A percentile compares a stretch with the other conserved stretches of the same genome.
phyloP scores from a whole-genome alignment of 2,329 filamentous ascomycete species.

The Arthroderma sp. region DNA sequence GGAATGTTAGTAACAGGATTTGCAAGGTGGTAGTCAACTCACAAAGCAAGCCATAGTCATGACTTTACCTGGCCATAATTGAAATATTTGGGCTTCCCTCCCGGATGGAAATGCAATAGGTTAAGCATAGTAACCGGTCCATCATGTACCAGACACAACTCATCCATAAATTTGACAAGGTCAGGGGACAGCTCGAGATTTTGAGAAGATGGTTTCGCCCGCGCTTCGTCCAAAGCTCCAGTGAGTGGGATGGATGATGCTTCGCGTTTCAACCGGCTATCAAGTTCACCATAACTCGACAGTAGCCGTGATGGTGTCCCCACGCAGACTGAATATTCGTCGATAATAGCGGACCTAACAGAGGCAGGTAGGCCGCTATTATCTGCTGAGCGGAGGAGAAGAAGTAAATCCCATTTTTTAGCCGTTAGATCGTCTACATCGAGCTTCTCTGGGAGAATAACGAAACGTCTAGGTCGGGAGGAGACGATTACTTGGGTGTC shows the following conservation, averaged over 20 bases:
- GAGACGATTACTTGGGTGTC: conserved; percentile 20
- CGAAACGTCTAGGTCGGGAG: conserved; percentile 24
- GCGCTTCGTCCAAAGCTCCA: conserved; percentile 19
- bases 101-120: conserved; percentile 43
- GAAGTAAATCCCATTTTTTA: conserved; percentile 23
- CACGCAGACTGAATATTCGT: conserved; percentile 21
- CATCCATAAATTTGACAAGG: conserved; percentile 38
- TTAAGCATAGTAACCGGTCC: conserved; percentile 51
- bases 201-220: conserved; percentile 27
- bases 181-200: conserved; percentile 43
- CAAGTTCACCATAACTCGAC: conserved; percentile 15
- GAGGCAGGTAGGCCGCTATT: conserved; percentile 12
- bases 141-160: conserved; percentile 17
- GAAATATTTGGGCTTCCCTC: conserved; percentile 41
- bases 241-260: conserved; percentile 22
- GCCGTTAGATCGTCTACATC: conserved; percentile 18
- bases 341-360: conserved; percentile 12
- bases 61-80: conserved; percentile 45
- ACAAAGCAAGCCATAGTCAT: conserved; percentile 12
- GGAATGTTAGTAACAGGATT: not conserved
- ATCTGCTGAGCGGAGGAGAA: conserved; percentile 19
- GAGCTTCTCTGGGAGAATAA: conserved; percentile 23
- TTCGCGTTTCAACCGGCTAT: conserved; percentile 9
- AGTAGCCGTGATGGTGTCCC: conserved; percentile 27
- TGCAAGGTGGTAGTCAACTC: not conserved